Evolutionary conservation across 2,329 filamentous ascomycete species (phyloP).

Genomic region (Bipolaris gigantea): DNA sequence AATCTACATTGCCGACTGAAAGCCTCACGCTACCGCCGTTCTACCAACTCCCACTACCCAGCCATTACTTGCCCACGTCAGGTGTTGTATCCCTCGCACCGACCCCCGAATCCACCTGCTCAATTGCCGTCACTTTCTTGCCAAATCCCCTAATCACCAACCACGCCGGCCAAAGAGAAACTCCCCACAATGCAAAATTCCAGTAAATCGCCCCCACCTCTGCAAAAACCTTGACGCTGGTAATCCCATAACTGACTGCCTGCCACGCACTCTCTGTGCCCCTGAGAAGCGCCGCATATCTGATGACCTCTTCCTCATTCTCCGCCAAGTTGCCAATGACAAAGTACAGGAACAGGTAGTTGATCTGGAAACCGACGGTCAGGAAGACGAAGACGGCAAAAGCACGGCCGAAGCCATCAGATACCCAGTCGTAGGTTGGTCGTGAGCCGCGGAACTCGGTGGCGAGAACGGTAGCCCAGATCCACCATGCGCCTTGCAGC

Average conservation of each 20-base stretch:
- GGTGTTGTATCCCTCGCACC: background rate
- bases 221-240: conserved; percentile 63
- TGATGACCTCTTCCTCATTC: conserved; percentile 65
- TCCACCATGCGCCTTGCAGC: conserved; percentile 71
- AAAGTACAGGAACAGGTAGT: conserved; percentile 76
- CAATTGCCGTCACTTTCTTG: conserved; percentile 11
- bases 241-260: conserved; percentile 70
- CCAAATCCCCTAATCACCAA: conserved; percentile 63
- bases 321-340: conserved; percentile 67
- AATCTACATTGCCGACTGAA: background rate
- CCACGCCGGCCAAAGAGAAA: conserved; percentile 68
- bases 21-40: background rate
- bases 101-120: conserved; percentile 14
- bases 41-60: background rate
- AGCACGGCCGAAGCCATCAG: conserved; percentile 63
- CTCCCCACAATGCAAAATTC: conserved; percentile 69
- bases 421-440: conserved; percentile 68
- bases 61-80: background rate
- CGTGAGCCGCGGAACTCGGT: conserved; percentile 60
- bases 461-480: conserved; percentile 68
- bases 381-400: conserved; percentile 71
- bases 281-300: conserved; percentile 67
- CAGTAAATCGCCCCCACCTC: conserved; percentile 68
- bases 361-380: conserved; percentile 69
- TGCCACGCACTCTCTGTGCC: conserved; percentile 75